Percentiles rank a stretch among this genome's conserved stretches.
phyloP scores from a whole-genome alignment of 129 eudicot genomes.

The carrot (Daucus carota) region DNA sequence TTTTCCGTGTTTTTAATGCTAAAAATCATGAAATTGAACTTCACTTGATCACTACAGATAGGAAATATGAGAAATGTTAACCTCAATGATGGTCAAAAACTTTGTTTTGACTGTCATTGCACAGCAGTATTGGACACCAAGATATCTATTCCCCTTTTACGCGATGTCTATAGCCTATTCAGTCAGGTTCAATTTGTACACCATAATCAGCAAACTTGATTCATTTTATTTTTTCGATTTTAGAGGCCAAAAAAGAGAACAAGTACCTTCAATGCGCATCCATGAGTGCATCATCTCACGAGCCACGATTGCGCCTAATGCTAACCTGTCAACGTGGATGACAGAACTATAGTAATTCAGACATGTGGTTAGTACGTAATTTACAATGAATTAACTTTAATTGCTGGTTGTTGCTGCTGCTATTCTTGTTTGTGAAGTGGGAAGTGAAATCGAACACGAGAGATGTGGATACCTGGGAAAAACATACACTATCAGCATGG shows the following conservation, averaged over 20 bases:
- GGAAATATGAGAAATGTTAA: conserved; percentile 5
- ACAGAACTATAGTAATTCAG: neutral
- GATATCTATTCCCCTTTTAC: neutral
- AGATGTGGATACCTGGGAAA: conserved; percentile 3
- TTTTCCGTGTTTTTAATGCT: no score
- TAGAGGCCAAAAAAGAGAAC: neutral
- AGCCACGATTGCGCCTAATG: conserved; percentile 8
- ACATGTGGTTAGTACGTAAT: no score
- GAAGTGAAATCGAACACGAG: neutral
- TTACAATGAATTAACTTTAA: no score
- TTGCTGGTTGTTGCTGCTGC: no score
- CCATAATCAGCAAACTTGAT: no score
- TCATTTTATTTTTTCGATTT: neutral
- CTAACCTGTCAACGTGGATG: neutral
- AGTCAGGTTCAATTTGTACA: neutral
- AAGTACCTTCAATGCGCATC: neutral
- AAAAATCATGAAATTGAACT: neutral
- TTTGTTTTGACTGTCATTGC: conserved; percentile 8
- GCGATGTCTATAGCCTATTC: neutral
- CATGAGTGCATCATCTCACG: conserved; percentile 11
- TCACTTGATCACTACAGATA: neutral
- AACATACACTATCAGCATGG: conserved; percentile 4
- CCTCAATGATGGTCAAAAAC: conserved; percentile 7
- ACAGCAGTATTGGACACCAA: conserved; percentile 9
- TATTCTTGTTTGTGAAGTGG: no score